Conservation (phyloP, 1,284 basidiomycete genomes). For the Malassezia furfur region DNA sequence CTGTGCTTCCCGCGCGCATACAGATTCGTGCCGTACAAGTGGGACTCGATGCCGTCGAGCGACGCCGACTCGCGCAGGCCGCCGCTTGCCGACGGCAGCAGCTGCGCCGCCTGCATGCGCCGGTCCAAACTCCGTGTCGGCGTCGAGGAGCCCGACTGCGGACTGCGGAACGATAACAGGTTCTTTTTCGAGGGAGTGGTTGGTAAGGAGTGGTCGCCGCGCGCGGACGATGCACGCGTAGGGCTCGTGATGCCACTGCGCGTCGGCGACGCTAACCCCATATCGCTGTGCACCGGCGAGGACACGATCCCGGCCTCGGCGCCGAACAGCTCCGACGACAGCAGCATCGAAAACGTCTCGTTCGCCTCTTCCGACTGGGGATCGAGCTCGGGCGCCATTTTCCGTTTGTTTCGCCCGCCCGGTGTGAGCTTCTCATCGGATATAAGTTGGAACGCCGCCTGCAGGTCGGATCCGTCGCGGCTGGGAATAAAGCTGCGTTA, state of each 20-base stretch:
- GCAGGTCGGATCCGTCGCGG: constrained; percentile 52
- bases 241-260: constrained; percentile 3
- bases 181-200: constrained; percentile 49
- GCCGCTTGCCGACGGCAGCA: background rate
- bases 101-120: constrained; percentile 5
- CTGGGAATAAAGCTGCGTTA: constrained; percentile 52
- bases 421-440: constrained; percentile 46
- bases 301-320: constrained; percentile 16
- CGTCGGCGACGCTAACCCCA: constrained; percentile 4
- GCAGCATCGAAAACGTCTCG: constrained; percentile 52
- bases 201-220: constrained; percentile 16
- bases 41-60: constrained; percentile 15
- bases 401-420: constrained; percentile 30
- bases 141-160: constrained; percentile 26
- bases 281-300: background rate
- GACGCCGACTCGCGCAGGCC: constrained; percentile 10
- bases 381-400: constrained; percentile 34
- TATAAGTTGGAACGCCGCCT: constrained; percentile 52
- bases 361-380: constrained; percentile 52
- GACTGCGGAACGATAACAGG: constrained; percentile 51
- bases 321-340: constrained; percentile 54
- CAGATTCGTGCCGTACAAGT: background rate
- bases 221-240: background rate
- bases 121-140: constrained; percentile 16
- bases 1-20: constrained; percentile 1